Base-by-base conservation (phyloP, 2,329 filamentous ascomycete species). In the Helicocarpus griseus region DNA sequence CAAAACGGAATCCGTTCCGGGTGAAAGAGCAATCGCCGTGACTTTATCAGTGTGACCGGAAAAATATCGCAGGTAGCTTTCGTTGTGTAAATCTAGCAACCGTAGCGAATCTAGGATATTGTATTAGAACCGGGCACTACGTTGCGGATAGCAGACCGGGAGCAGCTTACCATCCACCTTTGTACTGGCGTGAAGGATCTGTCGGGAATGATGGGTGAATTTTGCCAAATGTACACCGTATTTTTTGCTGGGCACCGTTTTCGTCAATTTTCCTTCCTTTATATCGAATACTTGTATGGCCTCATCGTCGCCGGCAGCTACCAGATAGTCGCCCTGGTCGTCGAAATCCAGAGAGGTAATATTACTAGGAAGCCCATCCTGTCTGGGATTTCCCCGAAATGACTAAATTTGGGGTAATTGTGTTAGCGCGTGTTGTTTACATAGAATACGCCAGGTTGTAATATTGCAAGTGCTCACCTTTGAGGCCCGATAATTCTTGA, bases 341-440 rank as follows among this genome's bases (percentile, higher is more conserved):
- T 97, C 90, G 66, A 95, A 98, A 73, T 98, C 91, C 61, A 98
- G 81, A 1, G 91, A 97, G 7, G 93, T 86, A 54, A 96, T 82
- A 57, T 83, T 45, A 77, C 3, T 83, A 81, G 45, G 31, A 33
- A 47, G 31, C 6, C 48, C 58, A 39, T 70, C 72, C 58, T 65
- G 65, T 60, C 69, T 73, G 41, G 61, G 57, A 38, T 59, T 56
- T 8, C 54, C 61, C 52, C 60, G 63, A 55, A 66, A 72, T 2
- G 59, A 57, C 66, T 67, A 53, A 22, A 33, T 17, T 48, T 21
- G 5, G 51, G 9, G 3, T 7, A 47, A 47, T 17, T n/a, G 35
- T 2, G 8, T 47, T 26, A 47, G 33, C 22, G 9, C 26, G 4
- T 11, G 4, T 17, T 29, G 28, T 44, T 7, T 24, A 47, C 14